Evolutionary conservation across 116 monocot species (phyloP), one percentile per base, ranked within the genome.

Genomic region (Trichopus zeylanicus): DNA sequence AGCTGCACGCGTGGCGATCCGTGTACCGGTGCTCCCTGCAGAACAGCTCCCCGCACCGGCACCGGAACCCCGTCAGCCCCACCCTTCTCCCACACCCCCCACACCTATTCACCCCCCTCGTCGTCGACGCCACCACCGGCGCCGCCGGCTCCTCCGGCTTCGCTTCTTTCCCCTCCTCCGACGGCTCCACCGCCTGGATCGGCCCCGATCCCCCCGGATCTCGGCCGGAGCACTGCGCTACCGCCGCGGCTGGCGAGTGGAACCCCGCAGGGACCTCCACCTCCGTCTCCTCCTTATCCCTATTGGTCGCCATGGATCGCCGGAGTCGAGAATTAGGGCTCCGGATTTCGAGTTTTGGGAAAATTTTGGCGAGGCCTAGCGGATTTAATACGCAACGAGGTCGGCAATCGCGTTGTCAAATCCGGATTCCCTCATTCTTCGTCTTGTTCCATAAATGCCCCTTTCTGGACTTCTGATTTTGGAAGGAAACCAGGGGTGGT

Each of bases 31-130:
- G 77, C 39, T 31, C 30, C 30, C 70, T 57, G 62, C 77, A 77
- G 67, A 67, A 71, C 55, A 71, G 46, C 5, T 52, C 77, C 16
- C 77, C 77, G 71, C 77, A 77, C 42, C 77, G 71, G 62, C 77
- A 77, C 11, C 77, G 60, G 55, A 73, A 69, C 30, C 78, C 78
- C 38, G 60, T 64, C 55, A 78, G 62, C 23, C 78, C 73, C 47
- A 78, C 78, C 53, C 69, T 61, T 33, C 56, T 68, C 55, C 69
- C 38, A 64, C 78, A 78, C 3, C 48, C 33, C 32, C 22, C 39
- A 60, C 78, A 78, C 69, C 78, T 57, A 21, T 31, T 73, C 49
- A 64, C 68, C 48, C 33, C 32, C 46, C 42, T 35, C 46, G 48
- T 12, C 34, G 65, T 11, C 47, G 62, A 49, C 38, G 34, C 13